Evolutionary conservation across 352 stramenopile genomes (phyloP).

Genomic region (Heterotrichella gracilis): DNA sequence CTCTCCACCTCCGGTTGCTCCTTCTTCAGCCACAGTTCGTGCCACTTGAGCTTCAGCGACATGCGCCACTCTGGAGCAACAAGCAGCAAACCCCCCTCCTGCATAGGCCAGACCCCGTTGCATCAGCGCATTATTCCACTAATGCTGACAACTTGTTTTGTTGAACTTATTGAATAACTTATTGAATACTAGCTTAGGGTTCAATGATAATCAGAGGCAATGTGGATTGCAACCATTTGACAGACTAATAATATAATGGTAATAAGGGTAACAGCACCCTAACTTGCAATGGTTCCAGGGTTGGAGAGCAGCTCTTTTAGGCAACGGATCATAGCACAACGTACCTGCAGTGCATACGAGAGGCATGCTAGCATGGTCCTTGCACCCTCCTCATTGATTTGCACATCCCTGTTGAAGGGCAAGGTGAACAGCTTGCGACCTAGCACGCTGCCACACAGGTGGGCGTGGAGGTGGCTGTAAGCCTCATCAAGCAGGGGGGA

Average conservation of each 20-base stretch:
- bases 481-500: not conserved
- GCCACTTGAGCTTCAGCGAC: conserved; percentile 40
- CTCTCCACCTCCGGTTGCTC: conserved; percentile 10
- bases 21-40: conserved; percentile 26
- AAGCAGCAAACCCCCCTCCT: conserved; percentile 33
- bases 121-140: too few relatives aligned
- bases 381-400: not conserved
- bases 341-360: not conserved
- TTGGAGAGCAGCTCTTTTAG: too few relatives aligned
- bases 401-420: not conserved
- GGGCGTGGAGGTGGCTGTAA: not conserved
- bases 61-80: conserved; percentile 43
- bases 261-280: too few relatives aligned
- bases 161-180: too few relatives aligned
- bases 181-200: too few relatives aligned
- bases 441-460: not conserved
- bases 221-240: too few relatives aligned
- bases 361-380: not conserved
- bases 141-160: too few relatives aligned
- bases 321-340: too few relatives aligned
- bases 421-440: not conserved
- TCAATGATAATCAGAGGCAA: too few relatives aligned
- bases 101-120: too few relatives aligned
- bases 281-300: too few relatives aligned
- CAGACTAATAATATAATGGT: too few relatives aligned